Evolutionary conservation across 768 basidiomycete species (phyloP), one percentile per base, ranked within the genome.

Genomic region (Auriscalpium orientale): DNA sequence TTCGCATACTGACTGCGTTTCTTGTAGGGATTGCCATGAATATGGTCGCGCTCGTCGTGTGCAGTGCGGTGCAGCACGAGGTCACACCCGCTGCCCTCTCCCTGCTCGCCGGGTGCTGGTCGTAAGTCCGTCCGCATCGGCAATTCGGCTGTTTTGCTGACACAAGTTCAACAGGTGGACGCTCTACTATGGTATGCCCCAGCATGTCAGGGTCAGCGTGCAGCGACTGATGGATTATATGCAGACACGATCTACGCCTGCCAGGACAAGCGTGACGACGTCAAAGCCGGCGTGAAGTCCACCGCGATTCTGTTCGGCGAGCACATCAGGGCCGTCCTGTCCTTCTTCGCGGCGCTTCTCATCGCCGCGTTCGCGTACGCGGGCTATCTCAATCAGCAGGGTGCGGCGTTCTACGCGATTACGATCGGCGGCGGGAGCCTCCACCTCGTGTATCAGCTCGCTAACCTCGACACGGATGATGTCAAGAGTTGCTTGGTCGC

Each of bases 181-280:
- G 45, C n/a, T 54, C 36, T 36, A 40, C 28, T 38, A 3, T n/a
- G n/a, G 28, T 35, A 40, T 28, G 16, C 13, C 44, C 15, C 16
- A 15, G 21, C 11, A 6, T 16, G 4, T 44, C 12, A 43, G 11
- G 8, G n/a, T 43, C 18, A 40, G 44, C 12, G 16, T 4, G 45
- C 35, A 20, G 44, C 49, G 70, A 72, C 45, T 80, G 76, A 74
- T 73, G 75, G 36, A n/a, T 71, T 79, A 51, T 67, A 74, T 36
- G 79, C 78, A 66, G 78, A 88, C 67, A 85, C 85, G 8, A 83
- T 87, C 57, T 91, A 91, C 65, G 88, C 86, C 16, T 89, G 85
- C 66, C 81, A 89, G 73, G 89, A 91, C 68, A 83, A 85, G 55
- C 69, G 76, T 55, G 89, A 90, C 70, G 89, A 91, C 67, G 68